These are phyloP conservation scores for Amanita jacksonii DNA, from an alignment of 768 basidiomycete species.

Conservation along the genomic window DNA sequence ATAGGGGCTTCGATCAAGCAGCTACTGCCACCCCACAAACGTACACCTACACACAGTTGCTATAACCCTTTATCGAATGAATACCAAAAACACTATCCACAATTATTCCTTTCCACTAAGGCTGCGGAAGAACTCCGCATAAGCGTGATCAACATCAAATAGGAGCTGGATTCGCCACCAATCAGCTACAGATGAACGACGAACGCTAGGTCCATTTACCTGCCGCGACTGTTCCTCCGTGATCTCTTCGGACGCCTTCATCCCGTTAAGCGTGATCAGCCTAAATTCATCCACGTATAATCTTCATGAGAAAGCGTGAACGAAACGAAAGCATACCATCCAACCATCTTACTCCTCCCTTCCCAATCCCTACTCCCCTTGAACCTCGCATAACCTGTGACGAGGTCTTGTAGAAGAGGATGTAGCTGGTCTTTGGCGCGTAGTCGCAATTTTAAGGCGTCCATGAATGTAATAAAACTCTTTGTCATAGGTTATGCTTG, in stretches of 20 bases:
- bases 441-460: slow-evolving; percentile 84
- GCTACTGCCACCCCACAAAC: too few relatives aligned
- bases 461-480: slow-evolving; percentile 99
- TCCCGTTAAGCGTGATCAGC: slow-evolving; percentile 92
- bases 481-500: slow-evolving; percentile 20
- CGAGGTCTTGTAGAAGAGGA: slow-evolving; percentile 90
- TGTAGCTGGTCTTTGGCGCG: slow-evolving; percentile 98
- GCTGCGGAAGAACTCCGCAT: slow-evolving; percentile 86
- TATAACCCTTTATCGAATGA: too few relatives aligned
- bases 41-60: too few relatives aligned
- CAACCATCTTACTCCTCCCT: slow-evolving; percentile 86
- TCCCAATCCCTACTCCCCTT: slow-evolving; percentile 96
- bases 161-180: slow-evolving; percentile 45
- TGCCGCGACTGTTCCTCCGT: slow-evolving; percentile 93
- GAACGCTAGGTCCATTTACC: slow-evolving; percentile 30
- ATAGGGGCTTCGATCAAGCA: too few relatives aligned
- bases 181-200: neutral
- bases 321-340: slow-evolving; percentile 48
- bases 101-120: slow-evolving; percentile 34
- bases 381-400: slow-evolving; percentile 88
- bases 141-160: slow-evolving; percentile 97
- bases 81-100: too few relatives aligned
- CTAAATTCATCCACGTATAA: slow-evolving; percentile 26
- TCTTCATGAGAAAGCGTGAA: neutral
- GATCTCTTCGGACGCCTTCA: slow-evolving; percentile 96